Evolutionary conservation across 306 rosid species (phyloP).

Genomic region (Pterocarpus macrocarpus): DNA sequence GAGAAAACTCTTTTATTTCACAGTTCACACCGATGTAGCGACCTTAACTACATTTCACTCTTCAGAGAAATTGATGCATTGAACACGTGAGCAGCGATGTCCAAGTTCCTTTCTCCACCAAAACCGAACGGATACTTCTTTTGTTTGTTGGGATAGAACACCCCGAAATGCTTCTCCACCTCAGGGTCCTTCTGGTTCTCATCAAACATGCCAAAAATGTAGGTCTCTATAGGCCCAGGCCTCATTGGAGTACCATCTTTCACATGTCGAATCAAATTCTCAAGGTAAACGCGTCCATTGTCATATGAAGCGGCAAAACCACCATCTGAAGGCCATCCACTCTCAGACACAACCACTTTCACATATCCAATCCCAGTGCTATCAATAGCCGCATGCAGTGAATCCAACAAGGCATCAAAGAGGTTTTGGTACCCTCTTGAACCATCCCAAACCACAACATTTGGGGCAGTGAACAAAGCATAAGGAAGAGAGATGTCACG

Average conservation of each 20-base stretch:
- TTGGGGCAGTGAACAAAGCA: constrained; percentile 63
- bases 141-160: constrained; percentile 50
- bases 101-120: constrained; percentile 35
- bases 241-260: constrained; percentile 66
- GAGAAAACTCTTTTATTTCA: too few species aligned
- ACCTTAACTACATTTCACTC: constrained; percentile 45
- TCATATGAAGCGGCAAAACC: constrained; percentile 57
- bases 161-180: constrained; percentile 56
- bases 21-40: background rate
- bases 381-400: constrained; percentile 64
- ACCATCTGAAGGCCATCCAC: constrained; percentile 81
- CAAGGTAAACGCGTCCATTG: constrained; percentile 58
- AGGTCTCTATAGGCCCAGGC: constrained; percentile 52
- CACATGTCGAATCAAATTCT: constrained; percentile 65
- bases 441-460: constrained; percentile 59
- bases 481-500: constrained; percentile 65
- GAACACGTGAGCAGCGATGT: constrained; percentile 10
- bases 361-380: constrained; percentile 58
- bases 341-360: constrained; percentile 71
- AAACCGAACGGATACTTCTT: constrained; percentile 60
- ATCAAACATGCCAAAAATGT: constrained; percentile 58
- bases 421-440: constrained; percentile 62
- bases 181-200: constrained; percentile 53
- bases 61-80: constrained; percentile 48
- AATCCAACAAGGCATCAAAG: constrained; percentile 71